Conservation (phyloP, 495 filamentous ascomycete species). For the Saxispiralis lemnorum region DNA sequence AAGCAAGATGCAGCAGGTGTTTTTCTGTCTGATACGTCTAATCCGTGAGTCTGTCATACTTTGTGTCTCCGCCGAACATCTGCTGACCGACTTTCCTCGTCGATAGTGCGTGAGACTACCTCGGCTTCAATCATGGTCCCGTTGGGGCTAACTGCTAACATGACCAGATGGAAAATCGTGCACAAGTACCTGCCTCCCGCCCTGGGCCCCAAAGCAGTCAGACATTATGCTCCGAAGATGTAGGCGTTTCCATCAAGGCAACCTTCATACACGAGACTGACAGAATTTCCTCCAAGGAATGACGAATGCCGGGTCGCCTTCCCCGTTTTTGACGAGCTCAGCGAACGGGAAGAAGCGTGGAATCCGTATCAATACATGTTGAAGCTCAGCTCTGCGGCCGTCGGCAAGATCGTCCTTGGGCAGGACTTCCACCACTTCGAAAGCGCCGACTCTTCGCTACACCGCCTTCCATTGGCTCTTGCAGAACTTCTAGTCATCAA, state of each 20-base stretch:
- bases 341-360: conserved; percentile 30
- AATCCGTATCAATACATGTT: conserved; percentile 45
- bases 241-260: too few species aligned
- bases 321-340: conserved; percentile 36
- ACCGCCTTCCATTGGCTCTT: conserved; percentile 20
- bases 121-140: too few species aligned
- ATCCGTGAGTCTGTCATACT: too few species aligned
- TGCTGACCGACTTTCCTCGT: too few species aligned
- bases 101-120: too few species aligned
- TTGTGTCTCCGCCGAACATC: too few species aligned
- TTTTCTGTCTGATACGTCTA: conserved; percentile 37
- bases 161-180: conserved; percentile 29
- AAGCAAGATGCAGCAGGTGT: conserved; percentile 30
- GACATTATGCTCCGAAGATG: conserved; percentile 39
- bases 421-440: conserved; percentile 37
- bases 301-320: conserved; percentile 28
- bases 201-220: conserved; percentile 35
- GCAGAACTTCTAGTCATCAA: not conserved
- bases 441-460: conserved; percentile 24
- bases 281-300: too few species aligned
- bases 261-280: too few species aligned
- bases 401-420: conserved; percentile 34
- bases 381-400: conserved; percentile 36
- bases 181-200: conserved; percentile 42
- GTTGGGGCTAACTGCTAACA: too few species aligned